Base-by-base conservation (phyloP, 495 filamentous ascomycete genomes). In the Trichoderma gamsii region DNA sequence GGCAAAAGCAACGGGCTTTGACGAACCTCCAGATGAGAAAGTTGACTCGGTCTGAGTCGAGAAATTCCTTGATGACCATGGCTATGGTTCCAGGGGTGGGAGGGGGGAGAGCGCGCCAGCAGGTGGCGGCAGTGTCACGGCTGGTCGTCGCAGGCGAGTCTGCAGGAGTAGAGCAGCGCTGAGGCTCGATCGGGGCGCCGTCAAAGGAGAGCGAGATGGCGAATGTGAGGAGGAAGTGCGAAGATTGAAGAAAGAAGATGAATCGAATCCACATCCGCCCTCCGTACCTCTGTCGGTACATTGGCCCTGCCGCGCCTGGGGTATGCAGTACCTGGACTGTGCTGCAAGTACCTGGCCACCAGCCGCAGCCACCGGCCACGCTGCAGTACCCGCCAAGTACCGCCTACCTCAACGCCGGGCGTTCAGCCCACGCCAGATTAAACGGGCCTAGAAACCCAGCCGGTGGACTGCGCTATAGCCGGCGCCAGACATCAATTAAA, bases 1-100 rank as follows among this genome's bases (percentile, higher is more conserved):
- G 51, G n/a, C 51, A 23, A 25, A 11, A 11, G 51, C 9, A 25
- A 25, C 21, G 21, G 51, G 18, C 16, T 61, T 61, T 21, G 25
- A 86, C 92, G 79, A 86, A 97, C 92, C 93, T 93, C 91, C 93
- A 97, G 83, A 99, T 91, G 81, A 99, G 84, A 84, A 94, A 98
- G 85, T 98, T 99, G 82, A 98, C 87, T 81, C 94, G 90, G 83
- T 97, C 87, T 70, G 92, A 94, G 78, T 91, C 90, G 74, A 99
- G 85, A 69, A 79, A 73, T 74, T 86, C 84, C 76, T 86, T 86
- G 83, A 85, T 84, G 67, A 73, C 80, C 73, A 77, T 68, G 68
- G 70, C 69, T 67, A 68, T 71, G 70, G 46, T 44, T 69, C 71
- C 69, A 9, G 56, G n/a, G 9, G 27, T 12, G 23, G 51, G n/a